Percentiles rank a stretch among this genome's conserved stretches.
phyloP scores from a whole-genome alignment of 345 rosid genomes.

The Cochlearia excelsa region DNA sequence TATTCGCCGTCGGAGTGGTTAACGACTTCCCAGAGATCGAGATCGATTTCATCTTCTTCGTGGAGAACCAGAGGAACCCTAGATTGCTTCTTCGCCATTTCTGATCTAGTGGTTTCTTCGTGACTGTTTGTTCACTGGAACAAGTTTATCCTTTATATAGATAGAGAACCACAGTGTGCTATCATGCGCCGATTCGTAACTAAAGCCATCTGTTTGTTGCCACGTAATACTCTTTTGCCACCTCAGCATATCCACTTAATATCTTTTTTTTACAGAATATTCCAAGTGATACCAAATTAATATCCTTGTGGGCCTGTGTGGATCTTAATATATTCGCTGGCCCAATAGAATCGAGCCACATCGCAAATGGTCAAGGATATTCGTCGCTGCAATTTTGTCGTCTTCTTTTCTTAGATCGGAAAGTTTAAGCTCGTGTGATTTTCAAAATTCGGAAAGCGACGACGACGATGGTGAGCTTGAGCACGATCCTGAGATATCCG shows the following conservation, averaged over 20 bases:
- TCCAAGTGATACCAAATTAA: too few species aligned
- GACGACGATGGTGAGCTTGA: background rate
- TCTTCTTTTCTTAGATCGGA: too few species aligned
- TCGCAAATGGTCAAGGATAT: too few species aligned
- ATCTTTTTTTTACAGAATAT: too few species aligned
- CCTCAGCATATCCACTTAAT: background rate
- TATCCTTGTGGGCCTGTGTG: too few species aligned
- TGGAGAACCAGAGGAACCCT: slow-evolving; percentile 26
- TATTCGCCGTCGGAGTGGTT: slow-evolving; percentile 39
- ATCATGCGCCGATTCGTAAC: slow-evolving; percentile 21
- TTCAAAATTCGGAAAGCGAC: too few species aligned
- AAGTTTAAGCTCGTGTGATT: too few species aligned
- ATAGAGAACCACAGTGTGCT: slow-evolving; percentile 16
- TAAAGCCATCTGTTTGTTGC: slow-evolving; percentile 5
- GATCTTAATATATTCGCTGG: too few species aligned
- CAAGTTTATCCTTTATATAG: slow-evolving; percentile 27
- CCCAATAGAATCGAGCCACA: too few species aligned
- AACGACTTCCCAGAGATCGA: slow-evolving; percentile 45
- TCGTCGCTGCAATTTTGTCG: too few species aligned
- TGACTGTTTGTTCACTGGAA: slow-evolving; percentile 8
- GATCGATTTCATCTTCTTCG: slow-evolving; percentile 9
- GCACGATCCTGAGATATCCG: background rate
- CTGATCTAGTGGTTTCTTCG: background rate
- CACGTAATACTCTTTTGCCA: slow-evolving; percentile 13
- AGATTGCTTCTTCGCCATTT: slow-evolving; percentile 20